Evolutionary conservation across 1,284 basidiomycete species (phyloP).

Genomic region (Pascua sp.): DNA sequence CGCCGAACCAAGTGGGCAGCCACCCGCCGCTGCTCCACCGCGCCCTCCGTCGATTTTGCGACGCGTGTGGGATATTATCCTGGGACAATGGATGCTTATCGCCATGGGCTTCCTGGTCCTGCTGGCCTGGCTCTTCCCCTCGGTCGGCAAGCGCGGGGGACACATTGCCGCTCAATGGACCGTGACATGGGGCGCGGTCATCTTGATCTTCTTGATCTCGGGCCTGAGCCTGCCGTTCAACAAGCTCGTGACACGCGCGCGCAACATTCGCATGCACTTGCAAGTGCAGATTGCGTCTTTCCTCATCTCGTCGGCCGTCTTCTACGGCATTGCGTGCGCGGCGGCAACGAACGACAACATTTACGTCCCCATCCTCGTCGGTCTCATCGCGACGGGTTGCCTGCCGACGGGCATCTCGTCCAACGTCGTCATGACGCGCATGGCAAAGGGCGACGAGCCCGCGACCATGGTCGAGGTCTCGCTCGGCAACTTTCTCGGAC

Average conservation of each 20-base stretch:
- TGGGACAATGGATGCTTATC: slow-evolving; percentile 25
- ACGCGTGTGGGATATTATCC: background rate
- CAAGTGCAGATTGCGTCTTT: slow-evolving; percentile 26
- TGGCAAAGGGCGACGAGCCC: slow-evolving; percentile 36
- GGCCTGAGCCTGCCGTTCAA: slow-evolving; percentile 35
- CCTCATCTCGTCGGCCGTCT: slow-evolving; percentile 19
- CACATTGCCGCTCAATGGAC: slow-evolving; percentile 26
- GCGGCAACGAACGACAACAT: slow-evolving; percentile 22
- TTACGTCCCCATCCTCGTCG: slow-evolving; percentile 8
- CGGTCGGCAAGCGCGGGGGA: slow-evolving; percentile 29
- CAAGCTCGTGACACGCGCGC: slow-evolving; percentile 26
- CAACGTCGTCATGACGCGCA: slow-evolving; percentile 44
- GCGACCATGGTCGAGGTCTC: slow-evolving; percentile 31
- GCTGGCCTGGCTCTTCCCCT: slow-evolving; percentile 31
- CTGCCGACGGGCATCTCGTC: slow-evolving; percentile 30
- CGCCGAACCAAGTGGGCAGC: background rate
- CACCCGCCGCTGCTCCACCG: background rate
- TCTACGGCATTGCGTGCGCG: slow-evolving; percentile 29
- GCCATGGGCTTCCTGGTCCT: slow-evolving; percentile 25
- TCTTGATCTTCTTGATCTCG: slow-evolving; percentile 45
- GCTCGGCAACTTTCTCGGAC: slow-evolving; percentile 35
- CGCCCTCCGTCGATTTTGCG: background rate
- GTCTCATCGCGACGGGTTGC: slow-evolving; percentile 27
- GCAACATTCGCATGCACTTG: slow-evolving; percentile 30
- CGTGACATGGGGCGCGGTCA: slow-evolving; percentile 36